Evolutionary conservation across 306 rosid species (phyloP).

Genomic region (Notholithocarpus densiflorus): DNA sequence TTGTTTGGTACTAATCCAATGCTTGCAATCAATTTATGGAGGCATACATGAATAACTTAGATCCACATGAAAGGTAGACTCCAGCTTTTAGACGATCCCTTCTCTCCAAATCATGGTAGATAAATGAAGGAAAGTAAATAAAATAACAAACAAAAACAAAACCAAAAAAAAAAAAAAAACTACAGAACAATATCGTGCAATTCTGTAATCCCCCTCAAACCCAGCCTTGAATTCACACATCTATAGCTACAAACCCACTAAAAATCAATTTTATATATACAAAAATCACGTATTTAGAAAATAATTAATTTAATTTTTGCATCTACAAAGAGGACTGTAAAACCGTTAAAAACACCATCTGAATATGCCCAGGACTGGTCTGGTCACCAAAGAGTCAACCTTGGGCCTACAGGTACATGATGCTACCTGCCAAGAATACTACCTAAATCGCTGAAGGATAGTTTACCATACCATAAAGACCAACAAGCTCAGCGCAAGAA

Average conservation of each 20-base stretch:
- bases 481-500: neutral
- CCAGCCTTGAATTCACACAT: neutral
- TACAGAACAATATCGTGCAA: neutral
- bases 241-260: neutral
- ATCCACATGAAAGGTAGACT: too few species aligned
- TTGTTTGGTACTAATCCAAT: too few species aligned
- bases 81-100: too few species aligned
- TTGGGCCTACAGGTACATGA: neutral
- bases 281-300: neutral
- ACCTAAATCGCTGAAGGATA: neutral
- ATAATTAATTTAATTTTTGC: neutral
- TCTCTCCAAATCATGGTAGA: too few species aligned
- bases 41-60: too few species aligned
- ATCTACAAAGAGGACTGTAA: neutral
- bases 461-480: neutral
- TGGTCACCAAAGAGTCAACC: neutral
- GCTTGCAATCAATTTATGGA: too few species aligned
- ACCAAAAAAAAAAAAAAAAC: neutral
- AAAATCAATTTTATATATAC: neutral
- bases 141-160: too few species aligned
- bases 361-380: neutral
- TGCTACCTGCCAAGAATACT: neutral
- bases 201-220: neutral
- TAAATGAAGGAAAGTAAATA: too few species aligned
- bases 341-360: neutral